Conservation (phyloP, 2,329 filamentous ascomycete genomes). For the Alternaria gansuensis region DNA sequence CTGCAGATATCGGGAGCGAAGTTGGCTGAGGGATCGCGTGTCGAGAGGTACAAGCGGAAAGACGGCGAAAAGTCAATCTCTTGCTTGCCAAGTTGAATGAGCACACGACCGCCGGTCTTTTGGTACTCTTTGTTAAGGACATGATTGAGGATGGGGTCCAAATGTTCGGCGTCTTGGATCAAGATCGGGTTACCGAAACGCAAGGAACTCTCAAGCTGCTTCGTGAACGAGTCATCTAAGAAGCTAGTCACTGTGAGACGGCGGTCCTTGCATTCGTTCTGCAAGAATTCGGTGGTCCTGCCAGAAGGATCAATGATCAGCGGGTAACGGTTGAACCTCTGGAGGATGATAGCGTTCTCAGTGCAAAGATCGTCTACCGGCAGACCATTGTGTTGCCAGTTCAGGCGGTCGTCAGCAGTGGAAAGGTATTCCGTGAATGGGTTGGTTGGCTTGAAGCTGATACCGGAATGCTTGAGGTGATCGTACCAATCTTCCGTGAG, state of each 20-base stretch:
- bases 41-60: conserved; percentile 95
- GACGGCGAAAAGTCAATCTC: conserved; percentile 98
- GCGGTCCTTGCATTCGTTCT: conserved; percentile 92
- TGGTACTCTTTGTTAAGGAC: conserved; percentile 99
- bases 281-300: conserved; percentile 90
- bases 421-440: conserved; percentile 96
- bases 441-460: conserved; percentile 91
- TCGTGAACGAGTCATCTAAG: conserved; percentile 96
- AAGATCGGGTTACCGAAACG: conserved; percentile 98
- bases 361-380: conserved; percentile 98
- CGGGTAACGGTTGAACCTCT: conserved; percentile 97
- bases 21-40: conserved; percentile 91
- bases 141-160: conserved; percentile 97
- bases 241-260: conserved; percentile 97
- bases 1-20: conserved; percentile 98
- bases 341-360: conserved; percentile 96
- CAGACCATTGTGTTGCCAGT: conserved; percentile 92
- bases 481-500: conserved; percentile 99
- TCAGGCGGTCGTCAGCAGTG: conserved; percentile 90
- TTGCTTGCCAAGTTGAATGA: conserved; percentile 98
- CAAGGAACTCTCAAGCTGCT: conserved; percentile 94
- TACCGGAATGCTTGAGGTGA: conserved; percentile 90
- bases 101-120: conserved; percentile 94
- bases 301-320: conserved; percentile 98
- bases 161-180: conserved; percentile 96